These are phyloP conservation scores for Rhizoclosmatium globosum DNA, from an alignment of 192 early-diverging fungal genomes.

Conservation along the genomic window DNA sequence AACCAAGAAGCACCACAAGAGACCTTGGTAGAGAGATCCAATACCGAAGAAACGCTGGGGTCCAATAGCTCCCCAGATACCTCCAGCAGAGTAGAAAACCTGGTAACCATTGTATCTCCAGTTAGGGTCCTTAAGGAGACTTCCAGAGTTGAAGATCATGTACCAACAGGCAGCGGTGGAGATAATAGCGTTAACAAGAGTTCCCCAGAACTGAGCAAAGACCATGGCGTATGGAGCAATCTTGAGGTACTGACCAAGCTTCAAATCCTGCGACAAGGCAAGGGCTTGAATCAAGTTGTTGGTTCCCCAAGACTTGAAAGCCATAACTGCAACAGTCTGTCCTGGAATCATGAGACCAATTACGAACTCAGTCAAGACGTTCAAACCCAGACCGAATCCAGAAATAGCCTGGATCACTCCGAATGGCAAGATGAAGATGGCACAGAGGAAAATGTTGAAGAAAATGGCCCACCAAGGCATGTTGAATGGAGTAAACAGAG, in stretches of 20 bases:
- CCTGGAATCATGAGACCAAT: no score
- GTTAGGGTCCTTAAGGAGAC: no score
- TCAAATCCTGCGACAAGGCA: slow-evolving; percentile 68
- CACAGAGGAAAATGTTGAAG: slow-evolving; percentile 31
- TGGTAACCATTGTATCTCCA: no score
- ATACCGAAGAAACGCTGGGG: no score
- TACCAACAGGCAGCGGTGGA: slow-evolving; percentile 12
- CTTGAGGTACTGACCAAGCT: no score
- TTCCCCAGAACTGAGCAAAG: no score
- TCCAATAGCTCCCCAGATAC: no score
- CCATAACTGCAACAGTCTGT: no score
- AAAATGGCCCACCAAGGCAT: slow-evolving; percentile 79
- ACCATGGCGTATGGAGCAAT: no score
- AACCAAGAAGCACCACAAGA: slow-evolving; percentile 42
- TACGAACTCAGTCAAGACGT: slow-evolving; percentile 68
- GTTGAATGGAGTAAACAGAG: slow-evolving; percentile 58
- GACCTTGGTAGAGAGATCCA: no score
- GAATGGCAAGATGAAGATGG: slow-evolving; percentile 51
- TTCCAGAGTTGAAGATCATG: slow-evolving; percentile 26
- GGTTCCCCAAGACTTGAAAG: no score
- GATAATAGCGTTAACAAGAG: slow-evolving; percentile 13
- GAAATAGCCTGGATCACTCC: slow-evolving; percentile 84
- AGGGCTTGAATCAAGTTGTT: slow-evolving; percentile 36
- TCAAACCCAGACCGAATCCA: slow-evolving; percentile 64
- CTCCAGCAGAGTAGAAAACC: no score